Base-by-base conservation (phyloP, 1,284 basidiomycete species). In the Bjerkandera adusta region DNA sequence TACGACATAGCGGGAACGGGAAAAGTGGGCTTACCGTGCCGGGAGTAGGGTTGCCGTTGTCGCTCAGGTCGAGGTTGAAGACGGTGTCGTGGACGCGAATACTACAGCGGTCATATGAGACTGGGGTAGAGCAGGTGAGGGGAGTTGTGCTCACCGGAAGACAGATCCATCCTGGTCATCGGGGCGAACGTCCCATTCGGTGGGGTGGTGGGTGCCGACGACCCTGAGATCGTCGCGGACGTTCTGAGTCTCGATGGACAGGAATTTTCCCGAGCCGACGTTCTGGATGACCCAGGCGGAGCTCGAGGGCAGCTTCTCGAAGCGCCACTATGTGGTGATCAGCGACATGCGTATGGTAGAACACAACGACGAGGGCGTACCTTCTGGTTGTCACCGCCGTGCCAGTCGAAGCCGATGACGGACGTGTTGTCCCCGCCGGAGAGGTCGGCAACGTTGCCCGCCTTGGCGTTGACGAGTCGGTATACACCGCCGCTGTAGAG, bases 401-500 rank as follows among this genome's bases (percentile, higher is more conserved):
- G 67, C 43, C 52, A 60, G 13, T 60, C 56, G 54, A 64, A 79
- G 7, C 81, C 80, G 29, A 74, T 76, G 53, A 82, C 67, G 35
- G 75, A 69, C 12, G 37, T 57, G 47, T 73, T 67, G 54, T 82
- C 75, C 3, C 49, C 63, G 1, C 72, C 77, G 16, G 77, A 80
- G 42, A 81, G 69, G 57, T 81, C 79, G 10, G 79, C 46, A 32
- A 68, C 74, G 4, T 71, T 81, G 4, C 69, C 70, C 12, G 66
- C 64, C 57, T 77, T 72, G 54, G 58, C 67, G 62, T 83, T 83
- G 36, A 59, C 67, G 55, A 83, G 66, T 35, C 56, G 66, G 66
- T 79, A 81, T 33, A 54, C 56, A 10, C 55, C 57, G 8, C 57
- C 57, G 43, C 26, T 47, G 38, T 58, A 25, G 22, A 30, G 11